phyloP scores from a whole-genome alignment of 2,329 filamentous ascomycete species.

The Colletotrichum nymphaeae region DNA sequence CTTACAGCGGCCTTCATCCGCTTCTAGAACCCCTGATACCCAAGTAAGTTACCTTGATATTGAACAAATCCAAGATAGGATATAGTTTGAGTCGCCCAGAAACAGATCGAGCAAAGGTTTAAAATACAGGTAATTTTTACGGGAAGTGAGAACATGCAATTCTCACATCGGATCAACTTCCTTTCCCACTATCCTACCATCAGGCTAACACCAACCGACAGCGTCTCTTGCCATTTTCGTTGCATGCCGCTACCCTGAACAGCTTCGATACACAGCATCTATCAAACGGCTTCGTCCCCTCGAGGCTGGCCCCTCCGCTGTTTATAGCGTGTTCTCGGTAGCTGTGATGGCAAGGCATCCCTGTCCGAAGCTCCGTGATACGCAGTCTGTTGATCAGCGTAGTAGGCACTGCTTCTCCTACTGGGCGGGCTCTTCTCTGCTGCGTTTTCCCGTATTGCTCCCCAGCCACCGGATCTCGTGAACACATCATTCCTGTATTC shows the following conservation, averaged over 20 bases:
- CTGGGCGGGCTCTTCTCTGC: constrained; percentile 4
- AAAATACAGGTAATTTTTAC: no score
- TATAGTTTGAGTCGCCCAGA: no score
- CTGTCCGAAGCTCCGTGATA: neutral
- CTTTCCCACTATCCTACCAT: no score
- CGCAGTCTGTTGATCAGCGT: neutral
- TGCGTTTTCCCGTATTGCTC: neutral
- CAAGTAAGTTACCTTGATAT: neutral
- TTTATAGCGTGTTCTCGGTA: constrained; percentile 8
- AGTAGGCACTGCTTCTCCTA: constrained; percentile 7
- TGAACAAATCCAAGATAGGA: no score
- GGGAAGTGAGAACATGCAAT: no score
- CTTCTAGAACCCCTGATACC: neutral
- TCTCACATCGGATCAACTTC: no score
- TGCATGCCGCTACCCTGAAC: no score
- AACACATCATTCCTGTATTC: constrained; percentile 9
- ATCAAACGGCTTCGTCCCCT: neutral
- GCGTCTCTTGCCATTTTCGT: neutral
- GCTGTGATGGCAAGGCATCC: neutral
- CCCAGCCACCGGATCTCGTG: constrained; percentile 24
- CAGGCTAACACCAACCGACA: neutral
- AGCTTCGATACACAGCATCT: no score
- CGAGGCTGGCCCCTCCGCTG: neutral
- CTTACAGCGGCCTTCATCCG: neutral
- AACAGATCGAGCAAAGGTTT: no score